Evolutionary conservation across 768 basidiomycete genomes (phyloP), one percentile per base, ranked within the genome.

Genomic region (Phaeotremella skinneri): DNA sequence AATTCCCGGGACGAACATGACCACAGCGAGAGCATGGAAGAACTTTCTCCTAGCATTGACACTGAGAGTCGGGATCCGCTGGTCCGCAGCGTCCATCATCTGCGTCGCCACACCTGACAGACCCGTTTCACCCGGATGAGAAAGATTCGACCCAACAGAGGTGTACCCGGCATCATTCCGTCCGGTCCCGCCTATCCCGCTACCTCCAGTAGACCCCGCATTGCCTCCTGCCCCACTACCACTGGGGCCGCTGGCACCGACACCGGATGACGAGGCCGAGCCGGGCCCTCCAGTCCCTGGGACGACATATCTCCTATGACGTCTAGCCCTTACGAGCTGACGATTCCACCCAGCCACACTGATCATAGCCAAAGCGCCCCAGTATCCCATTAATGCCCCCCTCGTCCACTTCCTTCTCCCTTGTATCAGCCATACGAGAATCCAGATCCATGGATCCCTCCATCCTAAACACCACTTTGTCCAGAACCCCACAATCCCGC

Each of bases 1-100:
- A 58, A 98, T 85, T 0, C 96, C 96, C 5, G 96, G 96, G 30
- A 94, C 79, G 73, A 99, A 97, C 93, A 98, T 96, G 27, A 90
- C 81, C 47, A 98, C 92, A 1, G 94, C 91, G 54, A 98, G 81
- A 23, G 85, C 91, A 79, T 99, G 96, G 79, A 99, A 99, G 78
- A 89, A 97, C 78, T 99, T 99, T 51, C 96, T 83, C 60, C 96
- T 82, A 25, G 89, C 90, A 75, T 99, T 98, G 64, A 97, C 79
- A 48, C 87, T 85, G 55, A 98, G 79, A 53, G 90, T 91, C 21
- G 92, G 91, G 59, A 94, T 87, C 61, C 85, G 86, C 76, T 91
- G 91, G 77, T 92, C 88, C 1, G 91, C 89, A 47, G 89, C 89
- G 71, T 93, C 89, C 75, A 78, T 76, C 70, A 77, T 75, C 27